Conservation (phyloP, 805 yeast genomes). For the Metschnikowia borealis region DNA sequence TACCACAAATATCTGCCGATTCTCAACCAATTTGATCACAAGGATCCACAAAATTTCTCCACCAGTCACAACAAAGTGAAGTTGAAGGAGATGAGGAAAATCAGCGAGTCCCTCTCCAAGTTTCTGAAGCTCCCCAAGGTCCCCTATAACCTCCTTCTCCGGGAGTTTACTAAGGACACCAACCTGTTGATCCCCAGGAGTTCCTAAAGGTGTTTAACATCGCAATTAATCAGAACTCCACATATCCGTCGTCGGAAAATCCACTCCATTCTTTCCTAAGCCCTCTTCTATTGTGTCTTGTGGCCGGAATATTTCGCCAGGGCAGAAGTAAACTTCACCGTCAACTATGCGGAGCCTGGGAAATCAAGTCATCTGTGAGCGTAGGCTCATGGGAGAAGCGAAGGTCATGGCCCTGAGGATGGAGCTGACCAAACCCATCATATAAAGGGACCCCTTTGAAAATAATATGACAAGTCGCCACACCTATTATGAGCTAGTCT, state of each 20-base stretch:
- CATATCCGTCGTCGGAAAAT: slow-evolving; percentile 6
- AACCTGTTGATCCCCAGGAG: slow-evolving; percentile 33
- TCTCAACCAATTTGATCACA: no score
- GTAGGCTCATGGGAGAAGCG: slow-evolving; percentile 68
- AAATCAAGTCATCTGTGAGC: slow-evolving; percentile 56
- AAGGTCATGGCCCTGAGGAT: slow-evolving; percentile 64
- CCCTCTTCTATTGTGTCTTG: slow-evolving; percentile 14
- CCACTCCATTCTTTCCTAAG: slow-evolving; percentile 12
- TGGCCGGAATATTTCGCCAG: no score
- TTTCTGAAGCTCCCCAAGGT: slow-evolving; percentile 43
- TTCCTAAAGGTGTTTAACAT: slow-evolving; percentile 27
- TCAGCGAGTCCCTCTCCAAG: slow-evolving; percentile 49
- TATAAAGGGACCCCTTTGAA: slow-evolving; percentile 40
- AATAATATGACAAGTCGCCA: slow-evolving; percentile 44
- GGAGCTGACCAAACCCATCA: slow-evolving; percentile 33
- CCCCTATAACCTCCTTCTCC: slow-evolving; percentile 45
- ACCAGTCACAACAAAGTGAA: no score
- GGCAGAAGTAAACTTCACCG: no score
- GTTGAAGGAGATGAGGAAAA: slow-evolving; percentile 48
- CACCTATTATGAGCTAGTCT: slow-evolving; percentile 49
- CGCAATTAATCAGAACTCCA: slow-evolving; percentile 4
- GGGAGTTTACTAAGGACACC: slow-evolving; percentile 34
- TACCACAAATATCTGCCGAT: no score
- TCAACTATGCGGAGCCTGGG: slow-evolving; percentile 14
- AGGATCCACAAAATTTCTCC: no score